These are phyloP conservation scores for Triangularia verruculosa DNA, from an alignment of 2,329 filamentous ascomycete species.

Conservation along the genomic window DNA sequence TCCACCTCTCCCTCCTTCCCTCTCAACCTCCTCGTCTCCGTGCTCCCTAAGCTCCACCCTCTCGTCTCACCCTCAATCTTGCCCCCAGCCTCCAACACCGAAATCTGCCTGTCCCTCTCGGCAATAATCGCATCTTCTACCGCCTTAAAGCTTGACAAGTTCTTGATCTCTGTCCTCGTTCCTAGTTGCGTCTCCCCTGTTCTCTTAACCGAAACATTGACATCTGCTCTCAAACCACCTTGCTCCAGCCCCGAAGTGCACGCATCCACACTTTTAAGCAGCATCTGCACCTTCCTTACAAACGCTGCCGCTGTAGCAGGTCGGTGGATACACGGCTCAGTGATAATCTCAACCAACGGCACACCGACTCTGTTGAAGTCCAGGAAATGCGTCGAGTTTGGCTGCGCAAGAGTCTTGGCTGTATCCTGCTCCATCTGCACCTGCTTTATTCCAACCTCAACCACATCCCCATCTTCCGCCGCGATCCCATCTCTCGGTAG, in stretches of 20 bases:
- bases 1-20: slow-evolving; percentile 97
- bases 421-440: slow-evolving; percentile 98
- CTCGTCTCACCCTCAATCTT: slow-evolving; percentile 80
- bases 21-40: slow-evolving; percentile 74
- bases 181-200: slow-evolving; percentile 59
- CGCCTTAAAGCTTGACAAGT: slow-evolving; percentile 89
- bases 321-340: slow-evolving; percentile 80
- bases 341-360: slow-evolving; percentile 93
- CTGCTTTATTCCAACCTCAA: slow-evolving; percentile 82
- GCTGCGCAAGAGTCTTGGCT: slow-evolving; percentile 83
- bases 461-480: slow-evolving; percentile 64
- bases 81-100: slow-evolving; percentile 71
- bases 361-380: slow-evolving; percentile 93
- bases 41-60: slow-evolving; percentile 84
- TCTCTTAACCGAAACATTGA: slow-evolving; percentile 85
- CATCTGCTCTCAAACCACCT: slow-evolving; percentile 85
- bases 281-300: slow-evolving; percentile 81
- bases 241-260: slow-evolving; percentile 91
- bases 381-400: slow-evolving; percentile 70
- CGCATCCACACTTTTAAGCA: slow-evolving; percentile 76
- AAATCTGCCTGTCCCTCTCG: slow-evolving; percentile 85
- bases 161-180: slow-evolving; percentile 95
- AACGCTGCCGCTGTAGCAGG: slow-evolving; percentile 84
- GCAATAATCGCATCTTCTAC: slow-evolving; percentile 93
- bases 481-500: slow-evolving; percentile 75